phyloP scores from a whole-genome alignment of 495 filamentous ascomycete species.

The Penicillium alfredii region DNA sequence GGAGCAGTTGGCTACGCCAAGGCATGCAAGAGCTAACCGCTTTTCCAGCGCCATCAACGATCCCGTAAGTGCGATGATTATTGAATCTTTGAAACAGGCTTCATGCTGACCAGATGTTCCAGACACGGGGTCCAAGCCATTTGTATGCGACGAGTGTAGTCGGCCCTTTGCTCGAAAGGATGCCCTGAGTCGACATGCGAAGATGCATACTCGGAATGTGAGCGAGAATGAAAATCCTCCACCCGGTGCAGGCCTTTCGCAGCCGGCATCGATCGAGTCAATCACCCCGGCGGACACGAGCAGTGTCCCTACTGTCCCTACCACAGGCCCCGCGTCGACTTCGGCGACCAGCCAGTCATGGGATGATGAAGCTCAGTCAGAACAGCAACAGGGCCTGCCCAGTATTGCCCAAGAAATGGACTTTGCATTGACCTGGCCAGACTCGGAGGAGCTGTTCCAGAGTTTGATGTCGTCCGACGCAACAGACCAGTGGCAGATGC shows the following conservation, averaged over 20 bases:
- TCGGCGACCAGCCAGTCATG: slow-evolving; percentile 23
- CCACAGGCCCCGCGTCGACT: slow-evolving; percentile 16
- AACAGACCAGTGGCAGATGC: slow-evolving; percentile 44
- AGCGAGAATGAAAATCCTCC: slow-evolving; percentile 16
- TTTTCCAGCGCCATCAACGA: slow-evolving; percentile 41
- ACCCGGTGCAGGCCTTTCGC: slow-evolving; percentile 13
- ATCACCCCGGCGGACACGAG: slow-evolving; percentile 24
- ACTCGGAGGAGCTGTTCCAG: slow-evolving; percentile 44
- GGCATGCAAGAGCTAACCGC: slow-evolving; percentile 13
- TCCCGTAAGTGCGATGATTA: slow-evolving; percentile 32
- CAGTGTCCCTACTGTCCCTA: slow-evolving; percentile 23
- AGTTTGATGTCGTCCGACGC: slow-evolving; percentile 40
- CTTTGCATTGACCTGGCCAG: slow-evolving; percentile 44
- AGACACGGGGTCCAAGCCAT: slow-evolving; percentile 46
- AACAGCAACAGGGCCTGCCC: slow-evolving; percentile 19
- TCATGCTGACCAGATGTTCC: slow-evolving; percentile 15
- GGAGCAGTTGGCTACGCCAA: slow-evolving; percentile 6
- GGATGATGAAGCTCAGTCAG: slow-evolving; percentile 19
- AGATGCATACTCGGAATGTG: slow-evolving; percentile 35
- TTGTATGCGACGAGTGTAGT: slow-evolving; percentile 37
- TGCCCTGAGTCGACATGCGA: slow-evolving; percentile 44
- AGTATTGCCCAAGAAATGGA: slow-evolving; percentile 32
- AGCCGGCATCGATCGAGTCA: slow-evolving; percentile 18
- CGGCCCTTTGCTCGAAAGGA: slow-evolving; percentile 44
- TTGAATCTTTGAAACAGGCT: neutral